phyloP scores from a whole-genome alignment of 352 stramenopile species.

The Phytopythium ostracodes region DNA sequence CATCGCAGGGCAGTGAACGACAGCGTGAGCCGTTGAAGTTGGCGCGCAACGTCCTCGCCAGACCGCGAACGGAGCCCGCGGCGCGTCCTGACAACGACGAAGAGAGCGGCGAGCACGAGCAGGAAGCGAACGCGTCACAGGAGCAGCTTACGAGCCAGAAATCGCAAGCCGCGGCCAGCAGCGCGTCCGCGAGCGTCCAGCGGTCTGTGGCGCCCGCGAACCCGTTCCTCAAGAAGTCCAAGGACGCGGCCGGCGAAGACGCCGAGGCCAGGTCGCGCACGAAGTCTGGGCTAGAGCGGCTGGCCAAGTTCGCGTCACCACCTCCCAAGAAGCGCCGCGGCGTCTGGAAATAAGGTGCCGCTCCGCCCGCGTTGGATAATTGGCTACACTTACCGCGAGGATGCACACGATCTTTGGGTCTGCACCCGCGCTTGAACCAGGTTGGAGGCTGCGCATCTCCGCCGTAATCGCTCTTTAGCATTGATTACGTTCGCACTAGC shows the following conservation, averaged over 20 bases:
- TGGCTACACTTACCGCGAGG: not conserved
- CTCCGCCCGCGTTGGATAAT: not conserved
- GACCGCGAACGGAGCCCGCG: constrained; percentile 11
- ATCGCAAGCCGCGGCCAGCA: not conserved
- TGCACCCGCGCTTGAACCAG: not conserved
- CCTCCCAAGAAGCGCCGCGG: constrained; percentile 39
- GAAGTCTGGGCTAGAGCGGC: constrained; percentile 47
- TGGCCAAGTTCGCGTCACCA: constrained; percentile 61
- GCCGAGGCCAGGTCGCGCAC: constrained; percentile 14
- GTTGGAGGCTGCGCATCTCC: not conserved
- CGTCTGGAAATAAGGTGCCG: constrained; percentile 22
- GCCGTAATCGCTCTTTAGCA: not conserved
- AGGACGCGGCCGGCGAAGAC: not conserved
- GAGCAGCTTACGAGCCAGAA: not conserved
- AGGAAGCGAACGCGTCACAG: not conserved
- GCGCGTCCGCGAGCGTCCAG: constrained; percentile 14
- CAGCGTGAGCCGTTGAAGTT: constrained; percentile 24
- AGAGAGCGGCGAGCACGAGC: not conserved
- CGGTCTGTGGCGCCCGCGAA: constrained; percentile 56
- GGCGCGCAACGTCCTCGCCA: constrained; percentile 30
- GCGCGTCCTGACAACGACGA: constrained; percentile 10
- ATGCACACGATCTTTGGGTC: not conserved
- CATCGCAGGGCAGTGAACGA: not conserved
- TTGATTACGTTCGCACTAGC: not conserved
- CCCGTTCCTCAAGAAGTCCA: constrained; percentile 68